These are phyloP conservation scores for Corylus americana DNA, from an alignment of 306 rosid genomes.

Conservation along the genomic window DNA sequence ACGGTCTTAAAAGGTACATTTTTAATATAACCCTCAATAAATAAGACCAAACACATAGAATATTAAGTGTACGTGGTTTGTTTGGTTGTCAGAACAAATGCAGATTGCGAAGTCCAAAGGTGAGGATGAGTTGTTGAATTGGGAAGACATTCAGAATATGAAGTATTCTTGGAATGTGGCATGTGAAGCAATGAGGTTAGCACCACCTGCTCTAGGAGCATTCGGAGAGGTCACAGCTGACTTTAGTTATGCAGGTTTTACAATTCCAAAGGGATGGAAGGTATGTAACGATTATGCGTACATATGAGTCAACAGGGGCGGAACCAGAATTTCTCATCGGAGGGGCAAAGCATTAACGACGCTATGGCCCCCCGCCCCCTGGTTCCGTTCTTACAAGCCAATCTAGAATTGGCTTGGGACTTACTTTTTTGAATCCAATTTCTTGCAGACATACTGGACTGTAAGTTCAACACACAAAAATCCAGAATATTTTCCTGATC, in stretches of 20 bases:
- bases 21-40: neutral
- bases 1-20: conserved; percentile 10
- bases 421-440: neutral
- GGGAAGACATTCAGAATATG: conserved; percentile 33
- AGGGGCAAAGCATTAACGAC: no score
- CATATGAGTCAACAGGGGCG: neutral
- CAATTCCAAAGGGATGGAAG: conserved; percentile 32
- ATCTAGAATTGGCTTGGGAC: neutral
- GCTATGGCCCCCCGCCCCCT: no score
- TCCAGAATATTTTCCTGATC: conserved; percentile 22
- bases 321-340: no score
- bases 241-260: conserved; percentile 18
- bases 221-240: conserved; percentile 17
- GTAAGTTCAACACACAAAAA: conserved; percentile 10
- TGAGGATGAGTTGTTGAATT: conserved; percentile 22
- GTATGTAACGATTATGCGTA: neutral
- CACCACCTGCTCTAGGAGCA: conserved; percentile 12
- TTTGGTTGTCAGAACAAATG: conserved; percentile 11
- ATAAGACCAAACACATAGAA: no score
- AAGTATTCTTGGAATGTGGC: conserved; percentile 31
- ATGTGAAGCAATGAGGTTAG: conserved; percentile 17
- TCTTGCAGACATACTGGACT: conserved; percentile 22
- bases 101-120: conserved; percentile 24
- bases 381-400: no score
- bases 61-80: no score